A percentile compares a stretch with the other conserved stretches of the same genome.
Evolutionary conservation across 2,329 filamentous ascomycete genomes (phyloP).

Genomic region (Xylariaceae sp.): DNA sequence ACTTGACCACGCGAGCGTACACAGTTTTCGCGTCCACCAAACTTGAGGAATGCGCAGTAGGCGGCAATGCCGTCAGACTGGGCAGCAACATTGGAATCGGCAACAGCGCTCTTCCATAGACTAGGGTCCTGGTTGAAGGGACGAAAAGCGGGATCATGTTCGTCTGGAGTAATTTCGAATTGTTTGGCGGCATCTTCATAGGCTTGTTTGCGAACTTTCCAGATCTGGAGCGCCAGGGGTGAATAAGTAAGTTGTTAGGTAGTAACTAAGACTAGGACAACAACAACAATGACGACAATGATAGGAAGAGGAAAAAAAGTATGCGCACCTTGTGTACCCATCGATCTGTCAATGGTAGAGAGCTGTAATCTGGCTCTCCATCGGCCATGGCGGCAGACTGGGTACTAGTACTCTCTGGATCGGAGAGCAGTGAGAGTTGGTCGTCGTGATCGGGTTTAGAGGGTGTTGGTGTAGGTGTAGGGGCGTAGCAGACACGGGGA

Average conservation of each 20-base stretch:
- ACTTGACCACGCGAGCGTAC: slow-evolving; percentile 78
- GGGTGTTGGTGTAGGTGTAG: neutral
- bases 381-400: slow-evolving; percentile 70
- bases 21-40: slow-evolving; percentile 80
- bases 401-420: neutral
- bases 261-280: neutral
- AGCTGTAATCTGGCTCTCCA: slow-evolving; percentile 81
- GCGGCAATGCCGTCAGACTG: slow-evolving; percentile 91
- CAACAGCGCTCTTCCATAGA: slow-evolving; percentile 90
- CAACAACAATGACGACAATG: no score
- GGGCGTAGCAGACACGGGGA: slow-evolving; percentile 5
- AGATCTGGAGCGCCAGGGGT: slow-evolving; percentile 61
- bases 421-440: neutral
- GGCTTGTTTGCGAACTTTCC: slow-evolving; percentile 95
- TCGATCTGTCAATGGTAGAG: slow-evolving; percentile 78
- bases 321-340: slow-evolving; percentile 79
- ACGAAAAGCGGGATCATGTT: slow-evolving; percentile 83
- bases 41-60: slow-evolving; percentile 91
- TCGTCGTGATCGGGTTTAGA: neutral
- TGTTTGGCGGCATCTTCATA: slow-evolving; percentile 92
- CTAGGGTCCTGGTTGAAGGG: slow-evolving; percentile 85
- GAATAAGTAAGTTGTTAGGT: neutral
- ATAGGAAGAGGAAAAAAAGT: neutral
- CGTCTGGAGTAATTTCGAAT: slow-evolving; percentile 84
- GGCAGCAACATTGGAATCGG: slow-evolving; percentile 94